Conservation (phyloP, 1,284 basidiomycete genomes). For the Baeospora myosura region DNA sequence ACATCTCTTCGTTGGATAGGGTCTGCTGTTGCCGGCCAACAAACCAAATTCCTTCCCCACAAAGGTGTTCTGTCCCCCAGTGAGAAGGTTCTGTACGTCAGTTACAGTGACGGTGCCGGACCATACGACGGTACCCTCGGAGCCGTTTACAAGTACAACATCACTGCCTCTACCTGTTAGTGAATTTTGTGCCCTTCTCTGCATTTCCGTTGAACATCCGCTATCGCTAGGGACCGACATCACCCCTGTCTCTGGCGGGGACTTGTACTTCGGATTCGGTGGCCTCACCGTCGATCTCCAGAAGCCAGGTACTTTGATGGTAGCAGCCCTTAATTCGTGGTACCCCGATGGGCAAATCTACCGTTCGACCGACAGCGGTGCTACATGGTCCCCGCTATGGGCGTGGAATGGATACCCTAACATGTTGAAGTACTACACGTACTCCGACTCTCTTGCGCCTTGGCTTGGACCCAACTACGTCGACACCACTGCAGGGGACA, state of each 20-base stretch:
- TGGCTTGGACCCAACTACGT: conserved; percentile 36
- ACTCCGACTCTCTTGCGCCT: conserved; percentile 36
- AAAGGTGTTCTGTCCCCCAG: conserved; percentile 55
- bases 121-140: conserved; percentile 50
- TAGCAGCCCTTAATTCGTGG: conserved; percentile 57
- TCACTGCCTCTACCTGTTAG: conserved; percentile 40
- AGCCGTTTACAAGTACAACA: conserved; percentile 44
- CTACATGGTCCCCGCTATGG: conserved; percentile 47
- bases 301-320: conserved; percentile 58
- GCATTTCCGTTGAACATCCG: not conserved
- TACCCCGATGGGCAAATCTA: conserved; percentile 64
- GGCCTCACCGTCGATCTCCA: conserved; percentile 55
- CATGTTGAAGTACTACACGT: conserved; percentile 37
- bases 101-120: conserved; percentile 42
- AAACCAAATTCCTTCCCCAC: conserved; percentile 53
- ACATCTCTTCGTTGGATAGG: conserved; percentile 27
- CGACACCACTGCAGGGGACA: conserved; percentile 21
- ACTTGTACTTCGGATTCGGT: conserved; percentile 45
- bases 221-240: conserved; percentile 38
- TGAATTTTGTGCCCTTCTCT: not conserved
- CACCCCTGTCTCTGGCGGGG: conserved; percentile 39
- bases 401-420: conserved; percentile 41
- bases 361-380: conserved; percentile 47
- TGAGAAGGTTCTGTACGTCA: conserved; percentile 52
- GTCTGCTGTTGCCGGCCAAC: conserved; percentile 49